These are phyloP conservation scores for Tilletia indica DNA, from an alignment of 1,284 basidiomycete species.

Conservation along the genomic window DNA sequence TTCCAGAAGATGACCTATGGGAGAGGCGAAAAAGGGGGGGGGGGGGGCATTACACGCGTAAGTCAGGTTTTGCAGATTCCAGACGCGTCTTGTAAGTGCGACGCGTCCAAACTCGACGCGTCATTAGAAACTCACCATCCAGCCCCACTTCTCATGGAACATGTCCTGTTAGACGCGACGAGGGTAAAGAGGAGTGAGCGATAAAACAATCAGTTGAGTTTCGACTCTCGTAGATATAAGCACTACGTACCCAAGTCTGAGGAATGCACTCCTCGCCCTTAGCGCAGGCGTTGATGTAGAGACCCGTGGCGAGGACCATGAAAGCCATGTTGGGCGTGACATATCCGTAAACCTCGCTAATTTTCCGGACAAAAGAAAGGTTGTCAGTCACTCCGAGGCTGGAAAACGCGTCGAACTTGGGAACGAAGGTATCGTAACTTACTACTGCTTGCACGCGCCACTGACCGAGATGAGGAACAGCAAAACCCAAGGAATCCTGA, in stretches of 20 bases:
- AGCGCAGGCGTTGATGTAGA: slow-evolving; percentile 90
- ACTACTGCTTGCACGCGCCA: slow-evolving; percentile 89
- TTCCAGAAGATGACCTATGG: slow-evolving; percentile 64
- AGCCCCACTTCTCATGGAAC: slow-evolving; percentile 56
- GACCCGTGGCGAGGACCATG: slow-evolving; percentile 90
- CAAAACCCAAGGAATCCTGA: slow-evolving; percentile 94
- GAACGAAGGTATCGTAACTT: neutral
- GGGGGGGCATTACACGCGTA: neutral
- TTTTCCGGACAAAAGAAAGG: neutral
- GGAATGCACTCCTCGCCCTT: slow-evolving; percentile 82
- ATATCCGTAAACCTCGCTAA: slow-evolving; percentile 74
- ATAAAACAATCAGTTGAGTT: neutral
- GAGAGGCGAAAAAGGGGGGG: slow-evolving; percentile 25
- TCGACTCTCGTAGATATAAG: slow-evolving; percentile 54
- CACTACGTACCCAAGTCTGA: slow-evolving; percentile 73
- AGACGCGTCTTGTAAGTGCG: no score
- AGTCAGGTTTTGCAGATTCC: no score
- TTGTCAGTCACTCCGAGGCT: no score
- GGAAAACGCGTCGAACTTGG: no score
- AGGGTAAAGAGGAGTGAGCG: no score
- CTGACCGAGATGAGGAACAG: slow-evolving; percentile 90
- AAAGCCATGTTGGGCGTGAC: slow-evolving; percentile 95
- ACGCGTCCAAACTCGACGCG: no score
- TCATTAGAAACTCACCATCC: neutral
- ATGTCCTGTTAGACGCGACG: slow-evolving; percentile 33